Evolutionary conservation across 1,284 basidiomycete species (phyloP), one percentile per base, ranked within the genome.

Genomic region (Sanguinoderma infundibulare): DNA sequence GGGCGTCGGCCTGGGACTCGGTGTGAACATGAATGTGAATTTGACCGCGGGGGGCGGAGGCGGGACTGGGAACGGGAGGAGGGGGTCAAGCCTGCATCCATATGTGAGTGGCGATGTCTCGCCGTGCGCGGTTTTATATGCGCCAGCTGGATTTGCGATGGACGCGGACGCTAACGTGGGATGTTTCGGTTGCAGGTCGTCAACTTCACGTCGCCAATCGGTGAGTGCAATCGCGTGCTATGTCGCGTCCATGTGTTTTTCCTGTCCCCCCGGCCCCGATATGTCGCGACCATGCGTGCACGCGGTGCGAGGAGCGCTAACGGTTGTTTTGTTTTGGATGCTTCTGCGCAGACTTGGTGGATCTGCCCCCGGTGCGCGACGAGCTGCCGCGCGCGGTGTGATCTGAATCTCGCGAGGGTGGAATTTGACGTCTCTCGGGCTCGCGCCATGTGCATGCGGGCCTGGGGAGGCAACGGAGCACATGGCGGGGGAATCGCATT

Each of bases 171-270:
- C 32, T 28, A 17, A 57, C 17, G 44, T 56, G 49, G 32, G 28
- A 22, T 17, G 39, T 44, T 44, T 17, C 49, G 20, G 10, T 22
- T 20, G 7, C 55, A 71, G 70, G 67, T 72, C 26, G 69, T 69
- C 55, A 74, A 72, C 42, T 75, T 75, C 61, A 74, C 72, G 61
- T 73, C 72, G 52, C 73, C 73, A 5, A 75, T 75, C 51, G 73
- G 72, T 74, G 50, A 56, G 72, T 67, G 12, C 40, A 32, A 28
- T 17, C 30, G 28, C 32, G 39, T 5, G 9, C 7, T 9, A 15
- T 44, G 8, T 22, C 20, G 8, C 14, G 42, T 46, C 24, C 12
- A 5, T 51, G 15, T 55, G 17, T 10, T 30, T 36, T 30, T 22
- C 3, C 22, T 22, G 35, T 26, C 8, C 9, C 51, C 24, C 22